Evolutionary conservation across 2,329 filamentous ascomycete genomes (phyloP), one percentile per base, ranked within the genome.

Genomic region (Fusarium lateritium): DNA sequence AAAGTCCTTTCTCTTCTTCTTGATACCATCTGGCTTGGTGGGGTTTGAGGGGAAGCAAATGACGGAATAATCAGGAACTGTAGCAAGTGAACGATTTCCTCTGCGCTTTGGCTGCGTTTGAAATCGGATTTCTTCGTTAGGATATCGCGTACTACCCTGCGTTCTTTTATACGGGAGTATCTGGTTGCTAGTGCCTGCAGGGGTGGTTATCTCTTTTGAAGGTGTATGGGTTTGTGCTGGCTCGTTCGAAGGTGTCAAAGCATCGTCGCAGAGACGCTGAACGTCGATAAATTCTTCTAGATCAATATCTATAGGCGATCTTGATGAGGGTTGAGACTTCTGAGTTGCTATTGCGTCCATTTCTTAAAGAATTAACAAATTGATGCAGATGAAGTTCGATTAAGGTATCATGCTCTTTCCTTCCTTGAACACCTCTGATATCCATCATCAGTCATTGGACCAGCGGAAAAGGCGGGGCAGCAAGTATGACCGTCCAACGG

Each of bases 21-120:
- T 75, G 26, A 73, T 58, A 3, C 73, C 73, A 5, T 68, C 45
- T 5, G 73, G 73, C 6, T 72, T 67, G 47, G 71, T 70, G 13
- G 73, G 73, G 38, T 75, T 73, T 2, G 73, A 75, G 10, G 73
- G 73, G 36, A 75, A 75, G 53, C 73, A 75, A 14, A 75, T 73
- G 50, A 75, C 63, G 7, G 73, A 70, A 51, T 73, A 75, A 50
- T 72, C 62, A 19, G 62, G 65, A 22, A 62, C 53, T 38, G 62
- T 40, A 21, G 51, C 44, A 47, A 47, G 62, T 40, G 49, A 65
- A 28, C 62, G 42, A 19, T 34, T 46, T 55, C 47, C 44, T 44
- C 44, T 63, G 21, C 40, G 47, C 11, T 50, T 46, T 49, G 40
- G 49, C 34, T 42, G 50, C 9, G 38, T 34, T n/a, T 42, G 17